Conservation (phyloP, 2,329 filamentous ascomycete genomes). For the Fusarium citri region DNA sequence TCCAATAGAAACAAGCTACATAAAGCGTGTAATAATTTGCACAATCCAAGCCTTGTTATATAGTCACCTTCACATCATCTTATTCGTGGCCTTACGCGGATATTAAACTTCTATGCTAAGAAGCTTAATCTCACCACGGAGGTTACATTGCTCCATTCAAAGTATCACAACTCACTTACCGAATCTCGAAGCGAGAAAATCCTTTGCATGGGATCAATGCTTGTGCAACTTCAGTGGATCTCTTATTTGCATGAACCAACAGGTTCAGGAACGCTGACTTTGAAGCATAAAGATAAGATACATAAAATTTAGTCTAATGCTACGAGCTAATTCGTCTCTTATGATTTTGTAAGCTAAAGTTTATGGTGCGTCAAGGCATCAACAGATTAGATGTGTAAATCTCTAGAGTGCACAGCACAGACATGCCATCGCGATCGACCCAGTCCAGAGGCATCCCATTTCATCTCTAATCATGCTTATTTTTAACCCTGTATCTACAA, state of each 20-base stretch:
- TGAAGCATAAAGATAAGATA: no score
- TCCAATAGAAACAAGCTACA: neutral
- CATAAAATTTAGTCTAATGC: no score
- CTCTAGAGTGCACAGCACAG: neutral
- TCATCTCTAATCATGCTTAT: slow-evolving; percentile 24
- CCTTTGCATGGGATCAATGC: neutral
- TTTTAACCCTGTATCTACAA: slow-evolving; percentile 14
- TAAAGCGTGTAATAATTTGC: neutral
- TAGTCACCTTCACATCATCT: neutral
- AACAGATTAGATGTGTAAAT: no score
- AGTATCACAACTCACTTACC: slow-evolving; percentile 29
- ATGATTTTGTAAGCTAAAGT: neutral
- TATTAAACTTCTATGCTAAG: neutral
- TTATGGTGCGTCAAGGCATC: neutral
- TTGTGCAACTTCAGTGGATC: neutral
- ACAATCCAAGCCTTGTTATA: neutral
- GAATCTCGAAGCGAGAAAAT: slow-evolving; percentile 15
- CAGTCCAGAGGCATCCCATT: neutral
- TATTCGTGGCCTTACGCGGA: neutral
- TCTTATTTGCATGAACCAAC: neutral
- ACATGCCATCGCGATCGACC: neutral
- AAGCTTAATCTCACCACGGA: slow-evolving; percentile 2
- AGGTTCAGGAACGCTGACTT: neutral
- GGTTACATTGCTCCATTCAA: slow-evolving; percentile 13
- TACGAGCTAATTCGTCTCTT: neutral